Percentiles rank a stretch among this genome's conserved stretches.
Evolutionary conservation across 1,139 yeast genomes (phyloP).

Genomic region (Pichia kudriavzevii): DNA sequence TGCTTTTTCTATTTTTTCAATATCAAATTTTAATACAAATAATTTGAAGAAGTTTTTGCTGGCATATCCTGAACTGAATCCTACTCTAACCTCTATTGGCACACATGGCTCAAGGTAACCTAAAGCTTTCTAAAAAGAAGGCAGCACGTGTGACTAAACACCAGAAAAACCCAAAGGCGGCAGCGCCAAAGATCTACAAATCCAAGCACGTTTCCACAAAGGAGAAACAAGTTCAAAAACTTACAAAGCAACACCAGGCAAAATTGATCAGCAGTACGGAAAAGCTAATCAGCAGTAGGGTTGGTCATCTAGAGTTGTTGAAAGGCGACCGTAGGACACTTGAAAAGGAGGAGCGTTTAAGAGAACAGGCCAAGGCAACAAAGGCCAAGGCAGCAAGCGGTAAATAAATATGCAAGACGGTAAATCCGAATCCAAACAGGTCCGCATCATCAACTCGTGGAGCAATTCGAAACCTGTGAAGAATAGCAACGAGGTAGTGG

Average conservation of each 20-base stretch:
- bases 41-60: too few species aligned
- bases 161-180: slow-evolving; percentile 56
- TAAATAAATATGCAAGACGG: background rate
- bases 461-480: slow-evolving; percentile 1
- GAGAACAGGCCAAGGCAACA: slow-evolving; percentile 6
- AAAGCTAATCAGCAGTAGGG: slow-evolving; percentile 76
- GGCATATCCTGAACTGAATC: too few species aligned
- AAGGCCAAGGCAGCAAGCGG: background rate
- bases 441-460: slow-evolving; percentile 7
- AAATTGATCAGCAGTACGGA: slow-evolving; percentile 49
- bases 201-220: slow-evolving; percentile 49
- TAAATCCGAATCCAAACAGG: background rate
- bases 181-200: slow-evolving; percentile 69
- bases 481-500: slow-evolving; percentile 1
- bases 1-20: too few species aligned
- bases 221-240: slow-evolving; percentile 36
- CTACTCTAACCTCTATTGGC: too few species aligned
- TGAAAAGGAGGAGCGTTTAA: slow-evolving; percentile 42
- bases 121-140: slow-evolving; percentile 39
- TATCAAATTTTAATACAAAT: too few species aligned
- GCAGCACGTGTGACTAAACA: slow-evolving; percentile 46
- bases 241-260: slow-evolving; percentile 48
- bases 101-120: slow-evolving; percentile 58
- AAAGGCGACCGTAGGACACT: slow-evolving; percentile 87
- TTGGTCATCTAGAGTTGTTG: slow-evolving; percentile 89